These are phyloP conservation scores for Aspergillus latus DNA, from an alignment of 2,329 filamentous ascomycete species.

Conservation along the genomic window DNA sequence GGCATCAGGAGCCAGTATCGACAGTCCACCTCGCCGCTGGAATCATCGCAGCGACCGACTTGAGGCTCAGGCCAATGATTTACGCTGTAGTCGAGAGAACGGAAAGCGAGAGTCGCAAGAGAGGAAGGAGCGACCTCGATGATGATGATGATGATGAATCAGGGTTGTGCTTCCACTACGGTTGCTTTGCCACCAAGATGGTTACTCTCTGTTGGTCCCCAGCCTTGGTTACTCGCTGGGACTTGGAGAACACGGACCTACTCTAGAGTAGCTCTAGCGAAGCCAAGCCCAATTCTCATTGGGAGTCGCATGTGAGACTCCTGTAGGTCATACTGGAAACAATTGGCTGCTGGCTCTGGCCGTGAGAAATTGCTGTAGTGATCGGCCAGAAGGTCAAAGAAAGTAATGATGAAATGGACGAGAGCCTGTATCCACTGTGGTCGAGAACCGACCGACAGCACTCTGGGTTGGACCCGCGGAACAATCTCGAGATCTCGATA, in stretches of 20 bases:
- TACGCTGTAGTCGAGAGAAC: background rate
- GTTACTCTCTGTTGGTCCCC: background rate
- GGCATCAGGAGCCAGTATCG: background rate
- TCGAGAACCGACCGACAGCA: background rate
- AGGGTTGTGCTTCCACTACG: background rate
- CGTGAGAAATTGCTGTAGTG: conserved; percentile 4
- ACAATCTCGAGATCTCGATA: background rate
- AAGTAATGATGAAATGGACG: conserved; percentile 6
- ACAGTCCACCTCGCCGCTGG: background rate
- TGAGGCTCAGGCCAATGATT: background rate
- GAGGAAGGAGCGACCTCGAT: background rate
- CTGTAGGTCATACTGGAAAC: background rate
- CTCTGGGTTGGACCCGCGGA: conserved; percentile 5
- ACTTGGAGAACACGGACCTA: conserved; percentile 16
- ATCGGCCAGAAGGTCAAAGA: conserved; percentile 6
- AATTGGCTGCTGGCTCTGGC: conserved; percentile 1
- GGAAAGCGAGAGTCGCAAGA: background rate
- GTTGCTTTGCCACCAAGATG: conserved; percentile 9
- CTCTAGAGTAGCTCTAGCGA: conserved; percentile 8
- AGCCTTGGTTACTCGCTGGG: conserved; percentile 8
- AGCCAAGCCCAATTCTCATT: conserved; percentile 2
- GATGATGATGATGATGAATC: background rate
- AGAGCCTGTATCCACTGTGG: conserved; percentile 3
- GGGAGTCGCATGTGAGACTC: conserved; percentile 2
- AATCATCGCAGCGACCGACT: background rate